A percentile compares a stretch with the other conserved stretches of the same genome.
phyloP scores from a whole-genome alignment of 805 yeast genomes.

The Hanseniaspora lindneri region DNA sequence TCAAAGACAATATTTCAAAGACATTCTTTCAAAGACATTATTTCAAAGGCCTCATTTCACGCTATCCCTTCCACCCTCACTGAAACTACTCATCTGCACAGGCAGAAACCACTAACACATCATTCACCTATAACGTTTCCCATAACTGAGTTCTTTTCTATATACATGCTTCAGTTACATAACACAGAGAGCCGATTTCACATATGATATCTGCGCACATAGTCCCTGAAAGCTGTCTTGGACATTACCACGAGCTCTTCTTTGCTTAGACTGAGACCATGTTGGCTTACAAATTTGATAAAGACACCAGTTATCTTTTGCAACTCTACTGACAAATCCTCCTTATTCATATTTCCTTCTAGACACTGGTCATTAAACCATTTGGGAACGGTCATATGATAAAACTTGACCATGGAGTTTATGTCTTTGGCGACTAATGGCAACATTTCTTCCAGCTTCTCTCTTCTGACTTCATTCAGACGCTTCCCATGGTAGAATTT shows the following conservation, averaged over 20 bases:
- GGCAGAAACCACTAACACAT: too few species aligned
- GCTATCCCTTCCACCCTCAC: too few species aligned
- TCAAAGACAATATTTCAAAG: too few species aligned
- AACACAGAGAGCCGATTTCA: background rate
- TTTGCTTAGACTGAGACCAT: background rate
- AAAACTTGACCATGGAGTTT: background rate
- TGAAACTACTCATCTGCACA: too few species aligned
- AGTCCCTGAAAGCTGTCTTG: background rate
- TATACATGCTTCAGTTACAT: background rate
- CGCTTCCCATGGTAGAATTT: background rate
- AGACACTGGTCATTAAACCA: constrained; percentile 1
- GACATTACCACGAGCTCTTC: background rate
- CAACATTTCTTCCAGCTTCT: background rate
- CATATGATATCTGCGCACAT: background rate
- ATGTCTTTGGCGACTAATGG: background rate
- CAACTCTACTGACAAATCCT: background rate
- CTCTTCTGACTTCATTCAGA: background rate
- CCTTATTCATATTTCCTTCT: background rate
- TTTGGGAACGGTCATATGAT: background rate
- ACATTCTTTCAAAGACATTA: too few species aligned
- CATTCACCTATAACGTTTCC: too few species aligned
- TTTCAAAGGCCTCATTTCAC: too few species aligned
- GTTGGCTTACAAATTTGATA: background rate
- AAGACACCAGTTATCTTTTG: background rate
- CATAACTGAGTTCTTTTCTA: background rate